Evolutionary conservation across 2,329 filamentous ascomycete species (phyloP), one percentile per base, ranked within the genome.

Genomic region (Trichophaea hybrida): DNA sequence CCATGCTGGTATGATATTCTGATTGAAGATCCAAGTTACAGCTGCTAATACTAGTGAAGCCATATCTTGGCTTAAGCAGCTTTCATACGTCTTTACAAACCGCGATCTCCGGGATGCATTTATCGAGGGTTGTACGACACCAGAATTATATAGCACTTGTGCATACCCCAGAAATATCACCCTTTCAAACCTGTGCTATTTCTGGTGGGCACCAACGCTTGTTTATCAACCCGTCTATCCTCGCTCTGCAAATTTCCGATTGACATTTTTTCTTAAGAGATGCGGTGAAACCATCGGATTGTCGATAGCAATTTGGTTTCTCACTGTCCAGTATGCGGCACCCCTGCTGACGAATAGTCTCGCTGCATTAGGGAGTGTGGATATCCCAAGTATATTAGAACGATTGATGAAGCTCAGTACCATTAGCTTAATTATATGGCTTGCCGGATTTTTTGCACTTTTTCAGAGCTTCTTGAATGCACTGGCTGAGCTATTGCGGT

Each of bases 221-320:
- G 85, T 97, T 49, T 98, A 98, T 72, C 93, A 98, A 74, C 93
- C 93, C 1, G 88, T 93, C 12, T 98, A 98, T 71, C 93, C 93
- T 17, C 85, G 90, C 48, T 89, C 87, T 5, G 76, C 81, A 6
- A 80, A 78, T 59, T 87, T 96, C 67, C 80, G 93, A 63, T 96
- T 90, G 89, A 71, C 80, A 3, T 98, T 95, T 70, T 88, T 97
- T 43, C 75, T 80, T 60, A 96, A 95, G 74, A 82, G 93, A 13
- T 71, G 91, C 49, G 80, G 79, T 52, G 93, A 98, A 73, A 80
- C 88, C 5, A 78, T 85, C 60, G 83, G 82, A 17, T 77, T 97
- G 46, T 82, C 82, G 67, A 85, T 91, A 58, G 91, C 94, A 69
- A 94, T 98, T 72, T 98, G 93, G 91, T 84, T 97, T 69, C 84